Percentiles rank a stretch among this genome's conserved stretches.
These are phyloP conservation scores for Neofusicoccum cordaticola DNA, from an alignment of 2,329 filamentous ascomycete genomes.

Conservation along the genomic window DNA sequence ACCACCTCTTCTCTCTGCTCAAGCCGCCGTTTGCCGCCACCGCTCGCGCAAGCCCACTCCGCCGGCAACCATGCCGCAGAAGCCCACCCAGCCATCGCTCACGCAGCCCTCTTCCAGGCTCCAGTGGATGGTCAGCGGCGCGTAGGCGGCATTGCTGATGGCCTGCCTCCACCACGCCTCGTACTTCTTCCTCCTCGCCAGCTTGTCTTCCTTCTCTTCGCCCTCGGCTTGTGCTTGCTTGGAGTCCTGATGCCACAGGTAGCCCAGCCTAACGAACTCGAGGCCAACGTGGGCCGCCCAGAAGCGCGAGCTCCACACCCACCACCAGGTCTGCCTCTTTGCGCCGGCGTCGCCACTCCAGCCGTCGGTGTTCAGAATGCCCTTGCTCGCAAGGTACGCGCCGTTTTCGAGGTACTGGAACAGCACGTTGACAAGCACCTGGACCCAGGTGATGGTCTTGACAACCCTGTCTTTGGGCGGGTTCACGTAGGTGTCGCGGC, in stretches of 20 bases:
- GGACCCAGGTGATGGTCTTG: conserved; percentile 58
- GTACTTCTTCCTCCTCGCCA: conserved; percentile 29
- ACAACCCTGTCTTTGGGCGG: conserved; percentile 29
- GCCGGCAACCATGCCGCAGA: conserved; percentile 54
- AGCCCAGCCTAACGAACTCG: conserved; percentile 65
- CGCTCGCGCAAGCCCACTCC: conserved; percentile 44
- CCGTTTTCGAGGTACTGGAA: conserved; percentile 84
- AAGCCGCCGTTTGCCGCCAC: conserved; percentile 40
- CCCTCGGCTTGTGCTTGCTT: conserved; percentile 28
- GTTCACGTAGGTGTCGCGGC: conserved; percentile 41
- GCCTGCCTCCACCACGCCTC: conserved; percentile 63
- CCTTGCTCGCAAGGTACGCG: conserved; percentile 72
- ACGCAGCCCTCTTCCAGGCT: conserved; percentile 66
- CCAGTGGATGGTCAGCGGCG: conserved; percentile 83
- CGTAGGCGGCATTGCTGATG: conserved; percentile 70
- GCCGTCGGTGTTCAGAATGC: conserved; percentile 54
- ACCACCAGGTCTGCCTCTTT: conserved; percentile 57
- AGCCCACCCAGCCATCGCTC: conserved; percentile 56
- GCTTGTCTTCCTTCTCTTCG: conserved; percentile 40
- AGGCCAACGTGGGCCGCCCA: conserved; percentile 77
- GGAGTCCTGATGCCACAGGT: conserved; percentile 37
- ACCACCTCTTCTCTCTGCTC: background rate
- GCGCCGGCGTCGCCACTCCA: conserved; percentile 48
- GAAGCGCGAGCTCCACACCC: conserved; percentile 71
- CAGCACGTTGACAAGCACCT: conserved; percentile 64